Evolutionary conservation across 805 yeast genomes (phyloP).

Genomic region (Ogataea saltuana): DNA sequence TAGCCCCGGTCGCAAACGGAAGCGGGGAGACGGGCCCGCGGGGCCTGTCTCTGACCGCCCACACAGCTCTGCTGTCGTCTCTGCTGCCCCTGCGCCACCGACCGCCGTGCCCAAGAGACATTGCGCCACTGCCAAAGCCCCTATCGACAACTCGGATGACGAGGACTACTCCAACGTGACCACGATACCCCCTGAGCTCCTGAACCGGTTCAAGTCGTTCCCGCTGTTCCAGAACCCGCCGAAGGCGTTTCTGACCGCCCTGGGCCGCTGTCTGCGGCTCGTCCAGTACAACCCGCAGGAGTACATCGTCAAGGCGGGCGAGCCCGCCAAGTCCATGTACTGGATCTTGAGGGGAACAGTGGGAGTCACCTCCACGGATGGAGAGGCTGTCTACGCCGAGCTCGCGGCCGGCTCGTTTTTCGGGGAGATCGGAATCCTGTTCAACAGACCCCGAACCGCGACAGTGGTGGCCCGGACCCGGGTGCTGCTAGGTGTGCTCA

Average conservation of each 20-base stretch:
- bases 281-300: slow-evolving; percentile 69
- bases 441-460: slow-evolving; percentile 76
- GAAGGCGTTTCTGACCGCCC: slow-evolving; percentile 56
- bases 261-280: slow-evolving; percentile 57
- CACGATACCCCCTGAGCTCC: slow-evolving; percentile 53
- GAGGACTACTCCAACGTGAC: slow-evolving; percentile 26
- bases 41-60: not conserved
- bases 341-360: slow-evolving; percentile 79
- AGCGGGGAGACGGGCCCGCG: not conserved
- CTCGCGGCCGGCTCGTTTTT: slow-evolving; percentile 68
- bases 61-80: too few relatives aligned
- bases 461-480: slow-evolving; percentile 70
- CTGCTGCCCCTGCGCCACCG: too few relatives aligned
- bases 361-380: slow-evolving; percentile 75
- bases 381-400: slow-evolving; percentile 73
- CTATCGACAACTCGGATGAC: slow-evolving; percentile 29
- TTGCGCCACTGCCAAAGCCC: slow-evolving; percentile 14
- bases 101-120: not conserved
- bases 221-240: slow-evolving; percentile 71
- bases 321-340: slow-evolving; percentile 73
- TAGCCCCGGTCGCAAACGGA: not conserved
- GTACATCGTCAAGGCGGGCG: slow-evolving; percentile 69
- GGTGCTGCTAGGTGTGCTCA: slow-evolving; percentile 67
- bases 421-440: slow-evolving; percentile 78
- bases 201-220: slow-evolving; percentile 55